These are phyloP conservation scores for Alternaria burnsii DNA, from an alignment of 2,329 filamentous ascomycete genomes.

Conservation along the genomic window DNA sequence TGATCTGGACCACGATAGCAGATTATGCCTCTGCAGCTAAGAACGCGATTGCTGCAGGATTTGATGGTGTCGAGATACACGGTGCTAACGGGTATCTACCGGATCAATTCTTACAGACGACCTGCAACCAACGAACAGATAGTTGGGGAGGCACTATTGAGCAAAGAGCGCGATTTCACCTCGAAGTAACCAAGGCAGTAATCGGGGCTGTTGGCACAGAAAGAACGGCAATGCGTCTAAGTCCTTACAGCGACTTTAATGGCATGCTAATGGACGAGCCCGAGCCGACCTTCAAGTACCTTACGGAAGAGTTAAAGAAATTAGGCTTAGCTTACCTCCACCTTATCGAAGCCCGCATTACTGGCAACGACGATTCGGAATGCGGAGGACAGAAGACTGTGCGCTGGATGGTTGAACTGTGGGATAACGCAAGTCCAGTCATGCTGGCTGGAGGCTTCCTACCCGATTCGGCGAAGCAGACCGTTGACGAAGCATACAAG, in stretches of 20 bases:
- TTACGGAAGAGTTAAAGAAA: not conserved
- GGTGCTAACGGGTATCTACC: constrained; percentile 72
- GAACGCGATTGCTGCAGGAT: constrained; percentile 59
- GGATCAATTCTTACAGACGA: constrained; percentile 70
- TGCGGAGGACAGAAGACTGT: constrained; percentile 25
- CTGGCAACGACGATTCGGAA: constrained; percentile 20
- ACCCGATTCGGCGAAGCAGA: constrained; percentile 41
- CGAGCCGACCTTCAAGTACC: constrained; percentile 12
- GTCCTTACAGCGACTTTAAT: constrained; percentile 68
- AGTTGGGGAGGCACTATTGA: constrained; percentile 58
- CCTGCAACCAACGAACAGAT: constrained; percentile 61
- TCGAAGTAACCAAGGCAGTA: constrained; percentile 63
- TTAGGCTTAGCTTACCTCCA: constrained; percentile 10
- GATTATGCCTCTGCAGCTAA: constrained; percentile 53
- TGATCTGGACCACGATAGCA: constrained; percentile 44
- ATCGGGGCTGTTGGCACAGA: constrained; percentile 61
- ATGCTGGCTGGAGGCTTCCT: constrained; percentile 53
- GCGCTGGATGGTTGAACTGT: constrained; percentile 19
- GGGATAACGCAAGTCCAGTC: constrained; percentile 24
- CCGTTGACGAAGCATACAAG: constrained; percentile 49
- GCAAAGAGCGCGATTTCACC: constrained; percentile 60
- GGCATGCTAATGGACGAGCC: constrained; percentile 69
- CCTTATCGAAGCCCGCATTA: constrained; percentile 15
- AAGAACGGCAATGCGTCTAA: constrained; percentile 65
- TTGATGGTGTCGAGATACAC: constrained; percentile 67